Evolutionary conservation across 2,329 filamentous ascomycete species (phyloP), one percentile per base, ranked within the genome.

Genomic region (Gremmenia infestans): DNA sequence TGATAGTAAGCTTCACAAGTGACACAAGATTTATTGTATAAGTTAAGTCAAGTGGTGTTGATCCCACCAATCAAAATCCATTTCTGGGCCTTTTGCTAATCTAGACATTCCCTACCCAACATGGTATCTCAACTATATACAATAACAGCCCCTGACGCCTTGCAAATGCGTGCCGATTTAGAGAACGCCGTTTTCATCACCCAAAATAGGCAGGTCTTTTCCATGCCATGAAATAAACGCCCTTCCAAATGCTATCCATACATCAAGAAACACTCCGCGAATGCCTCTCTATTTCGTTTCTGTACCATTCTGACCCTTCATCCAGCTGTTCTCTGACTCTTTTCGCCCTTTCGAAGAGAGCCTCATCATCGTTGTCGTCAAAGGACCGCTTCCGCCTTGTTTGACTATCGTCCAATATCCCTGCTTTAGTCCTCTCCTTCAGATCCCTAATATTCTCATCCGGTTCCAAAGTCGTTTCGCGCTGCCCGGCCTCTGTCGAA

Each of bases 281-380:
- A 14, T 60, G 57, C 49, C 58, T 61, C 39, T 63, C 58, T 22
- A 62, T 59, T 45, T 70, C 60, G 43, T 61, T 55, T 42, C 61
- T 64, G 43, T 61, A 66, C 66, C 68, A 71, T 36, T 62, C 52
- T n/a, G 57, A 62, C 12, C 66, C 69, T 54, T 71, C 65, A 51
- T 70, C 66, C 68, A 71, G 68, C 55, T 68, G 61, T 46, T 71
- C 67, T 37, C 67, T 62, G 19, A 71, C 49, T 49, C 62, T 64
- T 55, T 64, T 70, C n/a, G 67, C 65, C 39, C 67, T 60, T 22
- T 62, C 66, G 50, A 71, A 71, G 6, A 70, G 52, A n/a, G 66
- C 68, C 17, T 67, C 62, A 47, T 60, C 59, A 48, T 69, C 67
- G 15, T 63, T 59, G 40, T 66, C 63, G 32, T 60, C 54, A 25